Evolutionary conservation across 805 yeast species (phyloP).

Genomic region (Crinitomyces ghanaensis): DNA sequence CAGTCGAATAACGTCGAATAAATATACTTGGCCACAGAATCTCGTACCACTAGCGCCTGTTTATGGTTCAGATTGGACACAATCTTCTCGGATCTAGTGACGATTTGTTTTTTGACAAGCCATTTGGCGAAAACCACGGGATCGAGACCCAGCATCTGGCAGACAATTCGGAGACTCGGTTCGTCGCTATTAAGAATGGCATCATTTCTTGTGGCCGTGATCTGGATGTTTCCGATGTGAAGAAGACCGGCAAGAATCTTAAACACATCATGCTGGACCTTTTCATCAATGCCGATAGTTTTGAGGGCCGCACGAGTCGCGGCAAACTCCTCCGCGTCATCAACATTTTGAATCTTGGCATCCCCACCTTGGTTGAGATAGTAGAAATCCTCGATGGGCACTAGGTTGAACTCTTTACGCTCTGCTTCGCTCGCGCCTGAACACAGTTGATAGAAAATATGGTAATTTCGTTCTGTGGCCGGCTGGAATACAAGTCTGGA

Average conservation of each 20-base stretch:
- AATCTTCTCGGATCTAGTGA: slow-evolving; percentile 87
- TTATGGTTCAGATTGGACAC: slow-evolving; percentile 68
- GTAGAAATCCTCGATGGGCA: slow-evolving; percentile 54
- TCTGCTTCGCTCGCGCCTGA: slow-evolving; percentile 50
- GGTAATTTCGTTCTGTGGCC: slow-evolving; percentile 80
- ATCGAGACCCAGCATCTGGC: slow-evolving; percentile 74
- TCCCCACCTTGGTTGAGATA: slow-evolving; percentile 88
- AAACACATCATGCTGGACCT: slow-evolving; percentile 57
- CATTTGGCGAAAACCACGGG: slow-evolving; percentile 69
- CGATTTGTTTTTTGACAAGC: slow-evolving; percentile 85
- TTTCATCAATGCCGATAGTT: slow-evolving; percentile 60
- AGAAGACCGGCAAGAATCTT: slow-evolving; percentile 75
- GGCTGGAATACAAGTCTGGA: slow-evolving; percentile 94
- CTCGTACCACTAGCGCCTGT: slow-evolving; percentile 86
- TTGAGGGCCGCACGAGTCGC: slow-evolving; percentile 67
- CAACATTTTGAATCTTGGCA: slow-evolving; percentile 56
- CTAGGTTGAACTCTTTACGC: slow-evolving; percentile 48
- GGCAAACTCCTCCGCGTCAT: slow-evolving; percentile 68
- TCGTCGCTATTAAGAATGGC: slow-evolving; percentile 78
- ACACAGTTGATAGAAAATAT: slow-evolving; percentile 82
- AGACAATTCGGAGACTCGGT: slow-evolving; percentile 69
- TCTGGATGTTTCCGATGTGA: slow-evolving; percentile 86
- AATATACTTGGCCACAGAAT: slow-evolving; percentile 91
- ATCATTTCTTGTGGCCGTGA: slow-evolving; percentile 73
- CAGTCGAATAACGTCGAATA: slow-evolving; percentile 91